phyloP scores from a whole-genome alignment of 306 rosid genomes.

The Glycine latifolia region DNA sequence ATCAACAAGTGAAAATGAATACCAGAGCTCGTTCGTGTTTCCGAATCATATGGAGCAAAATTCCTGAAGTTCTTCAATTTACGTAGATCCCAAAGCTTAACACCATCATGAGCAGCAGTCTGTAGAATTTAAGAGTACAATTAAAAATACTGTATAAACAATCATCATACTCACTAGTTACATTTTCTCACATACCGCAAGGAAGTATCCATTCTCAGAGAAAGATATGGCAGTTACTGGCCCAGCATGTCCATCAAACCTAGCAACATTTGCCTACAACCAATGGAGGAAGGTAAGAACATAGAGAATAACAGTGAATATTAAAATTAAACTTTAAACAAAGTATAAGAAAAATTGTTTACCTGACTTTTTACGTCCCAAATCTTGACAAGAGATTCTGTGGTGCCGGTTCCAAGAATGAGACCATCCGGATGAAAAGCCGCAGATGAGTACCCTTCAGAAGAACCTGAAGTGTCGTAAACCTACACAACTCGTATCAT shows the following conservation, averaged over 20 bases:
- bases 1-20: conserved; percentile 31
- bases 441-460: conserved; percentile 92
- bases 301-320: neutral
- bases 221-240: conserved; percentile 90
- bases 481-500: conserved; percentile 64
- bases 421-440: conserved; percentile 99
- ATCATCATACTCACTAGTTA: conserved; percentile 8
- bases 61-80: conserved; percentile 89
- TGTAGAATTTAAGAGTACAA: conserved; percentile 49
- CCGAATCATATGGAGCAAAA: conserved; percentile 83
- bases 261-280: conserved; percentile 90
- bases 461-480: conserved; percentile 66
- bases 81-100: conserved; percentile 96
- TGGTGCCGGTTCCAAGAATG: conserved; percentile 98
- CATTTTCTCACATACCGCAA: conserved; percentile 75
- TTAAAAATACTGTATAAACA: conserved; percentile 31
- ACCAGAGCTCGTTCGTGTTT: conserved; percentile 89
- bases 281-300: conserved; percentile 26
- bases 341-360: conserved; percentile 26
- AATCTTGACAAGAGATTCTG: conserved; percentile 84
- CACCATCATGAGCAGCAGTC: conserved; percentile 99
- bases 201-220: conserved; percentile 97
- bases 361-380: conserved; percentile 99
- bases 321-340: conserved; percentile 7
- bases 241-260: conserved; percentile 89